These are phyloP conservation scores for Rhynchosporium secalis DNA, from an alignment of 2,329 filamentous ascomycete species.

Conservation along the genomic window DNA sequence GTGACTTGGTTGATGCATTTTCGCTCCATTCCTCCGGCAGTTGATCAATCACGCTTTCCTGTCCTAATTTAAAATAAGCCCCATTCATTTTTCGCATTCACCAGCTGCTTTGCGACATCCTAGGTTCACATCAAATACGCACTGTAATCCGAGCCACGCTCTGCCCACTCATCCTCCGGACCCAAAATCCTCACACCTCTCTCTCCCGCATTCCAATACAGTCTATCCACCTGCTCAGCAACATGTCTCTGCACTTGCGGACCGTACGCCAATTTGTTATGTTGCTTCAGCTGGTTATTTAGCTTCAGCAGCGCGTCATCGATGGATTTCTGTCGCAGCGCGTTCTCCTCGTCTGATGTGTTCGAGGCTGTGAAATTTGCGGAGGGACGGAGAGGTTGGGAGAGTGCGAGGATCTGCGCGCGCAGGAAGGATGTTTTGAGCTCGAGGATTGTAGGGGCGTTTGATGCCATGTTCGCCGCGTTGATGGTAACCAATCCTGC, in stretches of 20 bases:
- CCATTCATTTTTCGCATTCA: neutral
- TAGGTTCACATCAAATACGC: slow-evolving; percentile 12
- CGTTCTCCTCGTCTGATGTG: slow-evolving; percentile 46
- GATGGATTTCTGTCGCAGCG: slow-evolving; percentile 48
- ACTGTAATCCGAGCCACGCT: slow-evolving; percentile 41
- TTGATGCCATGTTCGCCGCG: slow-evolving; percentile 33
- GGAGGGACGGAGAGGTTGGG: slow-evolving; percentile 58
- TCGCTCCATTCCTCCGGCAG: slow-evolving; percentile 37
- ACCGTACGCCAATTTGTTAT: slow-evolving; percentile 65
- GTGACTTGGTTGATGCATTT: slow-evolving; percentile 41
- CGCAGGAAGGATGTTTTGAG: slow-evolving; percentile 66
- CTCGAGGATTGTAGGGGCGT: slow-evolving; percentile 56
- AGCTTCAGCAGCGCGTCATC: slow-evolving; percentile 59
- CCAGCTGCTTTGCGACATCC: neutral
- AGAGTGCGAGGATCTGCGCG: slow-evolving; percentile 62
- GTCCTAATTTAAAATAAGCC: slow-evolving; percentile 12
- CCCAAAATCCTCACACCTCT: slow-evolving; percentile 33
- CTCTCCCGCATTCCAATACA: slow-evolving; percentile 57
- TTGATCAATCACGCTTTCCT: slow-evolving; percentile 30
- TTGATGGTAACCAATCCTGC: neutral
- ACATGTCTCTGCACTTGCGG: slow-evolving; percentile 69
- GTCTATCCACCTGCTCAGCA: slow-evolving; percentile 68
- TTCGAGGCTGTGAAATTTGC: slow-evolving; percentile 47
- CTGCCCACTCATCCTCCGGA: slow-evolving; percentile 45
- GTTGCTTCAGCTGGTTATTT: slow-evolving; percentile 63